Evolutionary conservation across 179 eudicot species (phyloP).

Genomic region (Camellia oleifera): DNA sequence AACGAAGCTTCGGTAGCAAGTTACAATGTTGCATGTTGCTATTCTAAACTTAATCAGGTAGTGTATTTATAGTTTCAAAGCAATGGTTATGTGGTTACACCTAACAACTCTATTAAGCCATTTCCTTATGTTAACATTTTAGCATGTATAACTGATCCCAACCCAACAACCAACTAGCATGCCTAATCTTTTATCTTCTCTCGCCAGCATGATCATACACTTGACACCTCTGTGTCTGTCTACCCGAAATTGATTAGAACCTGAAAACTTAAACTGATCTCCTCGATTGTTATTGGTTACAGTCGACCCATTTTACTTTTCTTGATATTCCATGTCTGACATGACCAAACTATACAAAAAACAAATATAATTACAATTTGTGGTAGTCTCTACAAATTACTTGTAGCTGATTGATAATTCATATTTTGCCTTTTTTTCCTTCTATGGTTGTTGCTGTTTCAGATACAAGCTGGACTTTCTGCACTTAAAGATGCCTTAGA

Average conservation of each 20-base stretch:
- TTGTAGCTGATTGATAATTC: background rate
- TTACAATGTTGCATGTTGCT: conserved; percentile 96
- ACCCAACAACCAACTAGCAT: background rate
- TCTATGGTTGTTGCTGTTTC: background rate
- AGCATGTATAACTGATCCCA: background rate
- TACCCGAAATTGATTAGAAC: background rate
- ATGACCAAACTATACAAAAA: background rate
- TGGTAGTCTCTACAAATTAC: background rate
- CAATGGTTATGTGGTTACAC: background rate
- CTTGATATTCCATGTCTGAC: background rate
- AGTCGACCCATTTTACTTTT: background rate
- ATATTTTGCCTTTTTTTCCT: background rate
- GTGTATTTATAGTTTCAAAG: background rate
- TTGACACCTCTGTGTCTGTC: background rate
- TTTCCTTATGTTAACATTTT: background rate
- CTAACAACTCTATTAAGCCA: background rate
- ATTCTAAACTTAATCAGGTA: conserved; percentile 95
- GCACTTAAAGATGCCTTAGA: conserved; percentile 92
- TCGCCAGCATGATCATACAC: background rate
- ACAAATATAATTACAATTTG: too few relatives aligned
- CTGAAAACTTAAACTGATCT: background rate
- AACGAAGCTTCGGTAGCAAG: conserved; percentile 80
- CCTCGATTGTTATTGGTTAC: background rate
- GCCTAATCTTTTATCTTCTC: background rate
- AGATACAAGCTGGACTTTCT: conserved; percentile 94